These are phyloP conservation scores for Pseudogymnoascus sp. DNA, from an alignment of 2,329 filamentous ascomycete species.

Conservation along the genomic window DNA sequence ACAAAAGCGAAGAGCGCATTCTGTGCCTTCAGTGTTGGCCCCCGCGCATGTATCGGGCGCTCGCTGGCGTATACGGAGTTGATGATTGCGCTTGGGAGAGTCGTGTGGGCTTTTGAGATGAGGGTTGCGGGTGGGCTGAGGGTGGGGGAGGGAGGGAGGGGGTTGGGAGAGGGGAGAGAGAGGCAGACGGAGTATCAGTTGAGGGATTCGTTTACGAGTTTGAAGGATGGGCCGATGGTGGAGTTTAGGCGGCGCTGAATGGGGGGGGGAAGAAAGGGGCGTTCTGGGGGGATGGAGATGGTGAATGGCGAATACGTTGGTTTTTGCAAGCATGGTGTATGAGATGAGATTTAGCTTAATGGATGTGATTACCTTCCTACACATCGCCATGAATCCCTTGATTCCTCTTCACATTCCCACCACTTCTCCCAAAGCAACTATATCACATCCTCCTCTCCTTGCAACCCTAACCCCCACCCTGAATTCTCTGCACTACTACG, in stretches of 20 bases:
- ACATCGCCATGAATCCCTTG: not conserved
- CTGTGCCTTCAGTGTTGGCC: conserved; percentile 23
- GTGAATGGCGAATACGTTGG: not conserved
- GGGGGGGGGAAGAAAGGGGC: not conserved
- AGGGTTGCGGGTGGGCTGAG: conserved; percentile 28
- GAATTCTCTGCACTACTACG: not conserved
- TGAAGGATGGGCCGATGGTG: conserved; percentile 62
- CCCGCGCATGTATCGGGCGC: conserved; percentile 23
- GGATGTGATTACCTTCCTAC: not conserved
- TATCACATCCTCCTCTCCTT: not conserved
- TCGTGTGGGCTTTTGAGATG: conserved; percentile 17
- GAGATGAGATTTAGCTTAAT: not conserved
- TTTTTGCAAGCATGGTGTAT: not conserved
- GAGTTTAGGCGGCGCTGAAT: conserved; percentile 39
- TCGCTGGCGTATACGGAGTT: conserved; percentile 23
- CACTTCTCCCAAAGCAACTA: not conserved
- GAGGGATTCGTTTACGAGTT: conserved; percentile 62
- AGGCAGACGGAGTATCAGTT: conserved; percentile 57
- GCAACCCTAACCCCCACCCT: not conserved
- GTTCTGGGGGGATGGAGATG: not conserved
- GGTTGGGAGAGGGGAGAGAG: conserved; percentile 46
- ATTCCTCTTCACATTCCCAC: not conserved
- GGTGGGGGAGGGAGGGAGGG: conserved; percentile 42
- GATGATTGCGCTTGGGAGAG: conserved; percentile 19
- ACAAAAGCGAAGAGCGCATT: conserved; percentile 18